Percentiles rank a stretch among this genome's conserved stretches.
Conservation (phyloP, 2,329 filamentous ascomycete species). For the Alternaria atra region DNA sequence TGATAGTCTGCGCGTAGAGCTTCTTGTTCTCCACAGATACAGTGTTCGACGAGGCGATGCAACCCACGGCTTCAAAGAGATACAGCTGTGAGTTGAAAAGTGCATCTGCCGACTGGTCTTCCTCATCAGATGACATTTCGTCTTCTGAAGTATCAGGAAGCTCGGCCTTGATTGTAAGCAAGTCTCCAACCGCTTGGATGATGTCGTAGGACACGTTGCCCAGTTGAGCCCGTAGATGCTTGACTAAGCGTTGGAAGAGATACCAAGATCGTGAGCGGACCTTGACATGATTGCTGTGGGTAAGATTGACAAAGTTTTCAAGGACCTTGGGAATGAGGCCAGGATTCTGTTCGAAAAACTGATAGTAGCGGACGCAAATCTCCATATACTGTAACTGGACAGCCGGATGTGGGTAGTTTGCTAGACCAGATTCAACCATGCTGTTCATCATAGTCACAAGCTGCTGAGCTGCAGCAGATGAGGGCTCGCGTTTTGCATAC, state of each 20-base stretch:
- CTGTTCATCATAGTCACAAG: conserved; percentile 92
- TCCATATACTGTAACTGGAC: conserved; percentile 98
- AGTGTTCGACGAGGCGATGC: conserved; percentile 81
- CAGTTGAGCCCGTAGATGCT: conserved; percentile 82
- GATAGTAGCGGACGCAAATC: conserved; percentile 91
- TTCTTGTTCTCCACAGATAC: conserved; percentile 87
- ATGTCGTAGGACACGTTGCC: conserved; percentile 91
- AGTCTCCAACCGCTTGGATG: conserved; percentile 86
- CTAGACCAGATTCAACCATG: conserved; percentile 94
- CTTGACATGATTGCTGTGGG: conserved; percentile 86
- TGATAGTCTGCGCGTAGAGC: conserved; percentile 83
- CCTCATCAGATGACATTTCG: conserved; percentile 94
- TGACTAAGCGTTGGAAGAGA: conserved; percentile 90
- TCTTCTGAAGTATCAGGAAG: conserved; percentile 79
- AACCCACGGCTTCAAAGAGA: conserved; percentile 93
- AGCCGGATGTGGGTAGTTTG: conserved; percentile 86
- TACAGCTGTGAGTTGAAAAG: conserved; percentile 91
- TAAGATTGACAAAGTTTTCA: conserved; percentile 88
- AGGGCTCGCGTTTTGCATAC: conserved; percentile 85
- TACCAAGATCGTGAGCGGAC: conserved; percentile 96
- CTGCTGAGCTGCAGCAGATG: conserved; percentile 78
- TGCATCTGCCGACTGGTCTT: conserved; percentile 87
- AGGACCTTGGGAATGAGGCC: conserved; percentile 85
- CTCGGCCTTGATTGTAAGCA: conserved; percentile 91
- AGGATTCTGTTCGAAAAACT: conserved; percentile 87